Conservation (phyloP, 306 rosid species). For the Sindora glabra region DNA sequence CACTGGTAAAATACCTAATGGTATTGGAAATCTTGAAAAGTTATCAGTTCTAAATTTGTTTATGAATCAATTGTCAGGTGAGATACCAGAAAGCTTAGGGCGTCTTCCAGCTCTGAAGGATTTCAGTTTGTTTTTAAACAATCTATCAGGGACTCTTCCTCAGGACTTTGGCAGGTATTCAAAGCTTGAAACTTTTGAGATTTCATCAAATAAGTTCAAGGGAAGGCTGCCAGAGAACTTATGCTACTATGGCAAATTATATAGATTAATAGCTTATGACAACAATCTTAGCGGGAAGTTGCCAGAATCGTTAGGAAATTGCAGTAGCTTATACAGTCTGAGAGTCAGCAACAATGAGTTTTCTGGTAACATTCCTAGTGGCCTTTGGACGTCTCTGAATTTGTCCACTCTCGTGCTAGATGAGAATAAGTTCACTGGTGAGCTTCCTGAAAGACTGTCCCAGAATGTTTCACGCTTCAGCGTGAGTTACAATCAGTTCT, state of each 20-base stretch:
- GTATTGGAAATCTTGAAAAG: constrained; percentile 43
- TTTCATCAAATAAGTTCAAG: constrained; percentile 27
- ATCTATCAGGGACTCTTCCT: constrained; percentile 50
- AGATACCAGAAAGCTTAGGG: constrained; percentile 46
- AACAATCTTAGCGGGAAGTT: constrained; percentile 50
- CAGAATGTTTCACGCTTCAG: constrained; percentile 26
- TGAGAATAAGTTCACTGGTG: constrained; percentile 44
- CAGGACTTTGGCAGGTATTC: constrained; percentile 50
- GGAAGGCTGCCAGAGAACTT: constrained; percentile 53
- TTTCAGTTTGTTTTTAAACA: constrained; percentile 39
- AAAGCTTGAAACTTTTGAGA: constrained; percentile 22
- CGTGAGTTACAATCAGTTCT: constrained; percentile 46
- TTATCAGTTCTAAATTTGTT: constrained; percentile 26
- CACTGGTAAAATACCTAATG: constrained; percentile 43
- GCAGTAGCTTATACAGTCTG: constrained; percentile 21
- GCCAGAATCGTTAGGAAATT: constrained; percentile 56
- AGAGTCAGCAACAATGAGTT: constrained; percentile 28
- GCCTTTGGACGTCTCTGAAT: constrained; percentile 50
- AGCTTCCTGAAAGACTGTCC: constrained; percentile 46
- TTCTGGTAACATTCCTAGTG: constrained; percentile 52
- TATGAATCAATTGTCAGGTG: constrained; percentile 39
- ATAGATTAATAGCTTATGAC: constrained; percentile 24
- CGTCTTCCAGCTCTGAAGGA: constrained; percentile 33
- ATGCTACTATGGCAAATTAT: constrained; percentile 37
- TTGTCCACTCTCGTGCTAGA: constrained; percentile 18